Conservation (phyloP, 306 rosid species). For the Oxytropis ochrocephala region DNA sequence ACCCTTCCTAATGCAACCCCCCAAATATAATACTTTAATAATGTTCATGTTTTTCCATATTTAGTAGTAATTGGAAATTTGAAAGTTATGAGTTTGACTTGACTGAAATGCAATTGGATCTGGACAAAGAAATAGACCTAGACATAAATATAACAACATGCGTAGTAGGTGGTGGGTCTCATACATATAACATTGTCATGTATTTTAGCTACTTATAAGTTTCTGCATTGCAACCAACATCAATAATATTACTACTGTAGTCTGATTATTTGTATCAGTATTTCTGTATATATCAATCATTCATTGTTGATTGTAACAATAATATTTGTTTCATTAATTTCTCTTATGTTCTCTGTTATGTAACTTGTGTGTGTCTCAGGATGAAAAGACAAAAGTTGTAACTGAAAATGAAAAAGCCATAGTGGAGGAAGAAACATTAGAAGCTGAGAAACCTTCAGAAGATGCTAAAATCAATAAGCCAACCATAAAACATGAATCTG, state of each 20-base stretch:
- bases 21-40: not conserved
- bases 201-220: not conserved
- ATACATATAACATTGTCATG: not conserved
- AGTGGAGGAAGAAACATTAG: constrained; percentile 15
- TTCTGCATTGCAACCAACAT: not conserved
- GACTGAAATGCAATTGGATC: constrained; percentile 4
- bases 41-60: not conserved
- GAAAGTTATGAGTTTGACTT: constrained; percentile 1
- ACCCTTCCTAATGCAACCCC: not conserved
- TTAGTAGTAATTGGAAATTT: not conserved
- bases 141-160: not conserved
- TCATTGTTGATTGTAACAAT: no score
- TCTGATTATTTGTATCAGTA: not conserved
- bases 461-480: not conserved
- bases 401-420: constrained; percentile 14
- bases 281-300: no score
- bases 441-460: not conserved
- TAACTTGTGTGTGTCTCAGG: constrained; percentile 7
- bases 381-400: constrained; percentile 17
- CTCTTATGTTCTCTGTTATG: not conserved
- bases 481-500: constrained; percentile 1
- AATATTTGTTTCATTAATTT: no score
- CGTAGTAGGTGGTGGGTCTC: constrained; percentile 13
- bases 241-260: not conserved
- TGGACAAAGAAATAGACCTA: not conserved